Conservation (phyloP, 148 eudicot species). For the Rhododendron molle region DNA sequence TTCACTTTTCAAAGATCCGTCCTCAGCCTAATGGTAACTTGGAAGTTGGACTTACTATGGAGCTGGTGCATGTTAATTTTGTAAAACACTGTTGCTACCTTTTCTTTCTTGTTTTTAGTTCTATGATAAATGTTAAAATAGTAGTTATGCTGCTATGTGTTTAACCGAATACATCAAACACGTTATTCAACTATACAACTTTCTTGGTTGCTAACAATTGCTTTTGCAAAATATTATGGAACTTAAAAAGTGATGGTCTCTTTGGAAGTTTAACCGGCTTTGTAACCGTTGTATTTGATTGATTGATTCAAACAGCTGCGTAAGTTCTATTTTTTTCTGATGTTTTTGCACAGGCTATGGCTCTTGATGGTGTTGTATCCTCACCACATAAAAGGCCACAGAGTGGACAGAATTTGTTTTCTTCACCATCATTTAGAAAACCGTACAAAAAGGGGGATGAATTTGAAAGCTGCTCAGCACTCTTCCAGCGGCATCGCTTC, state of each 20-base stretch:
- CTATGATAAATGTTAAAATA: background rate
- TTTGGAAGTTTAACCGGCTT: background rate
- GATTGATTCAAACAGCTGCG: background rate
- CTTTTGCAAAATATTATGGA: background rate
- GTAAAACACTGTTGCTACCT: background rate
- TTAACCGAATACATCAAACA: background rate
- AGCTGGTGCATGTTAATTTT: background rate
- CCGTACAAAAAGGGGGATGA: conserved; percentile 43
- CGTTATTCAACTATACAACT: background rate
- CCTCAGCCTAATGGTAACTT: background rate
- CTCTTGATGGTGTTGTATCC: conserved; percentile 3
- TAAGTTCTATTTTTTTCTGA: background rate
- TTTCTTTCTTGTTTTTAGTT: conserved; percentile 3
- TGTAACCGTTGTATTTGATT: background rate
- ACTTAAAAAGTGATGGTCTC: background rate
- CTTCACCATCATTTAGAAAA: conserved; percentile 36
- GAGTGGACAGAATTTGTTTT: conserved; percentile 39
- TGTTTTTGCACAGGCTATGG: background rate
- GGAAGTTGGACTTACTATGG: background rate
- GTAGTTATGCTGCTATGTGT: background rate
- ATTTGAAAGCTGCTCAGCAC: conserved; percentile 47
- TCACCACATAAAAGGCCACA: conserved; percentile 51
- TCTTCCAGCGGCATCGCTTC: conserved; percentile 76
- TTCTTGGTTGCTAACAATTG: background rate
- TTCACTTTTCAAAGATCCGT: background rate